Percentiles rank a stretch among this genome's conserved stretches.
Evolutionary conservation across 352 stramenopile species (phyloP).

Genomic region (Globisporangium middletonii): DNA sequence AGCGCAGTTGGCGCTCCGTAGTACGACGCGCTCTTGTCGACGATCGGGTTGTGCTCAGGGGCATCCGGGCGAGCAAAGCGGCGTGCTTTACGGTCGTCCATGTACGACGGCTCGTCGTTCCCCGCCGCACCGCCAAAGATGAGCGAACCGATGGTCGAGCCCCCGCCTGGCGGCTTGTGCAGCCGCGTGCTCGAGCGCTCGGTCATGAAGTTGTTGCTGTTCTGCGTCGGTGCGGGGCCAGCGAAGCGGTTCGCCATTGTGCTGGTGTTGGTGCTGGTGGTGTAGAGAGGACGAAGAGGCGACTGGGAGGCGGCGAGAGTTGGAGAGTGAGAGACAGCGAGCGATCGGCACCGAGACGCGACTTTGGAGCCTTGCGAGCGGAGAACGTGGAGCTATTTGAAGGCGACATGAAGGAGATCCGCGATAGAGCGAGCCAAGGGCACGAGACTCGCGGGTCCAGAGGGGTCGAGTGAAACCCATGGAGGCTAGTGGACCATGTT

Average conservation of each 20-base stretch:
- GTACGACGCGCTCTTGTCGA: constrained; percentile 31
- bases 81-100: constrained; percentile 49
- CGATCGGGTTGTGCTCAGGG: constrained; percentile 34
- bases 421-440: no score
- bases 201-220: constrained; percentile 72
- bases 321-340: no score
- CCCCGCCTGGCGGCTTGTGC: constrained; percentile 60
- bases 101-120: constrained; percentile 29
- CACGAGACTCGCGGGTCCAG: no score
- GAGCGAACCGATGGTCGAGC: constrained; percentile 64
- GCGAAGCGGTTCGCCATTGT: constrained; percentile 25
- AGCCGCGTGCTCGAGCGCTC: constrained; percentile 75
- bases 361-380: no score
- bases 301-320: not conserved
- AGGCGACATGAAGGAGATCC: no score
- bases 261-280: not conserved
- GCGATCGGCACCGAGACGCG: no score
- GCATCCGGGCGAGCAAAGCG: constrained; percentile 21
- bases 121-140: constrained; percentile 51
- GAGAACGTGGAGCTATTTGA: no score
- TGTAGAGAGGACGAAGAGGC: no score
- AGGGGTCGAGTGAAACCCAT: no score
- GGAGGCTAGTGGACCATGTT: no score
- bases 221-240: constrained; percentile 27
- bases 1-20: constrained; percentile 28